These are phyloP conservation scores for Penicillium sp. DNA, from an alignment of 2,329 filamentous ascomycete genomes.

Conservation along the genomic window DNA sequence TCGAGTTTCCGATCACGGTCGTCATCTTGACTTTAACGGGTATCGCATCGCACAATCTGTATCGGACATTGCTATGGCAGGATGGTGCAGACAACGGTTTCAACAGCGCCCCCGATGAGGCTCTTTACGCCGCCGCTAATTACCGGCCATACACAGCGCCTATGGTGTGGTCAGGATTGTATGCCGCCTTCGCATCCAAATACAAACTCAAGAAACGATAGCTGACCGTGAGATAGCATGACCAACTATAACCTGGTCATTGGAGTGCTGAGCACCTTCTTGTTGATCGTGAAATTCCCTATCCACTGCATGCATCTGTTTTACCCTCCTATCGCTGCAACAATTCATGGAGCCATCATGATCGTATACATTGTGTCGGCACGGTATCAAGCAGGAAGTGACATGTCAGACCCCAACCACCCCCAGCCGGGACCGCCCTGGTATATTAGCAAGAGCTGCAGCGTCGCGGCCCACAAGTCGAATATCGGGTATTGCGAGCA, in stretches of 20 bases:
- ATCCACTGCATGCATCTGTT: slow-evolving; percentile 58
- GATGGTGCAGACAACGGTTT: slow-evolving; percentile 61
- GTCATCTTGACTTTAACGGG: slow-evolving; percentile 59
- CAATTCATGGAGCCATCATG: slow-evolving; percentile 53
- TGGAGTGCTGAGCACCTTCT: slow-evolving; percentile 59
- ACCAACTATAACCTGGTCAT: slow-evolving; percentile 63
- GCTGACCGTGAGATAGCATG: slow-evolving; percentile 44
- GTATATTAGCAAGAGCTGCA: slow-evolving; percentile 63
- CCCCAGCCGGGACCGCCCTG: slow-evolving; percentile 58
- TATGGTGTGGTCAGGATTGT: slow-evolving; percentile 62
- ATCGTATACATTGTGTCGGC: slow-evolving; percentile 56
- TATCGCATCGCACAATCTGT: slow-evolving; percentile 61
- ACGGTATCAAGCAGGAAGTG: slow-evolving; percentile 56
- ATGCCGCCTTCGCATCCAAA: slow-evolving; percentile 26
- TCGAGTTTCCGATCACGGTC: slow-evolving; percentile 59
- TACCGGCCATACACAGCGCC: slow-evolving; percentile 55
- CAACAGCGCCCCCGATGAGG: slow-evolving; percentile 58
- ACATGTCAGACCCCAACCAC: slow-evolving; percentile 57
- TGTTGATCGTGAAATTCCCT: slow-evolving; percentile 58
- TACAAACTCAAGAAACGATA: background rate
- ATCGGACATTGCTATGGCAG: slow-evolving; percentile 61
- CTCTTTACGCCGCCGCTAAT: slow-evolving; percentile 60
- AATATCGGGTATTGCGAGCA: slow-evolving; percentile 58
- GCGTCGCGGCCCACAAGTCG: slow-evolving; percentile 46
- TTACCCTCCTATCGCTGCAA: slow-evolving; percentile 54